Conservation (phyloP, 148 eudicot genomes). For the Fagopyrum tataricum region DNA sequence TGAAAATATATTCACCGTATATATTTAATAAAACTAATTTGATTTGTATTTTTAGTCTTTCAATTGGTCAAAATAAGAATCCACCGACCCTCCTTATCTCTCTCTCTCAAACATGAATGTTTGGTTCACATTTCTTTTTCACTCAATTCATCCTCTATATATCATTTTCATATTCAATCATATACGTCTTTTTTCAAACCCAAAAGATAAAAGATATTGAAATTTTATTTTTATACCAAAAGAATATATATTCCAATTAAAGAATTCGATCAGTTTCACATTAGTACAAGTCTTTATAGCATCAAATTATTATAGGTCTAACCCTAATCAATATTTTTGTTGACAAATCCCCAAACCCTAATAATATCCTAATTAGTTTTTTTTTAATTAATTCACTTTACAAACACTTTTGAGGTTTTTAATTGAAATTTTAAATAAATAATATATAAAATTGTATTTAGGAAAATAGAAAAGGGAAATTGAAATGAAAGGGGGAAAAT, state of each 20-base stretch:
- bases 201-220: background rate
- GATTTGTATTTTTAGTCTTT: background rate
- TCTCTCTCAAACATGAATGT: background rate
- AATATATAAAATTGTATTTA: background rate
- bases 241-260: too few species aligned
- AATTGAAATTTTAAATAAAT: too few species aligned
- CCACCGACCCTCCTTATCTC: slow-evolving; percentile 12
- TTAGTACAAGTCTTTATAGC: too few species aligned
- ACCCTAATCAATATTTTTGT: too few species aligned
- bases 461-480: background rate
- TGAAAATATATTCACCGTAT: too few species aligned
- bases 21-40: too few species aligned
- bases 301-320: too few species aligned
- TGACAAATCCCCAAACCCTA: too few species aligned
- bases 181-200: background rate
- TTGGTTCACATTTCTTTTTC: slow-evolving; percentile 8
- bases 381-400: too few species aligned
- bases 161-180: slow-evolving; percentile 6
- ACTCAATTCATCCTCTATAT: background rate
- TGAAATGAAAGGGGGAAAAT: background rate
- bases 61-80: slow-evolving; percentile 4
- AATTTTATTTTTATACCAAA: background rate
- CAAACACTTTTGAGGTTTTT: too few species aligned
- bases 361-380: too few species aligned
- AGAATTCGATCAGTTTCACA: too few species aligned